A percentile compares a stretch with the other conserved stretches of the same genome.
Conservation (phyloP, 2,329 filamentous ascomycete species). For the Drechslerella dactyloides region DNA sequence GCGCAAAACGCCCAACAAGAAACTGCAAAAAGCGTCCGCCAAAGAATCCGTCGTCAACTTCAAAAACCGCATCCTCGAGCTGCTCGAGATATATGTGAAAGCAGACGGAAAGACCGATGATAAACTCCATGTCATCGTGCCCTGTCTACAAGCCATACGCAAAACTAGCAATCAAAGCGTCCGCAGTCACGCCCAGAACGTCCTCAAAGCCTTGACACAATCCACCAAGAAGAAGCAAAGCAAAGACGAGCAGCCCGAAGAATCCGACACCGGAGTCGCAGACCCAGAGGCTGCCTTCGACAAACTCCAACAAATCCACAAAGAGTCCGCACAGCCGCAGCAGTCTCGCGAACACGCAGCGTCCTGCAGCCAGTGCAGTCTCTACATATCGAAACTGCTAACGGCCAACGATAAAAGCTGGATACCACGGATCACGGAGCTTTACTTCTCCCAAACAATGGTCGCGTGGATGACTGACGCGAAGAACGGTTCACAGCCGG, state of each 20-base stretch:
- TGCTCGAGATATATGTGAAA: slow-evolving; percentile 83
- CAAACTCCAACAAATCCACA: slow-evolving; percentile 24
- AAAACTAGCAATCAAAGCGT: slow-evolving; percentile 30
- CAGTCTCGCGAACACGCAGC: slow-evolving; percentile 33
- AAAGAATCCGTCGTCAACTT: slow-evolving; percentile 90
- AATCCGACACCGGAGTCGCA: slow-evolving; percentile 8
- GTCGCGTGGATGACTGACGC: slow-evolving; percentile 33
- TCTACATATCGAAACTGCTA: slow-evolving; percentile 36
- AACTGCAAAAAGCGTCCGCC: slow-evolving; percentile 84
- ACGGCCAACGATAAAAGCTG: slow-evolving; percentile 24
- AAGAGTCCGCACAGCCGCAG: slow-evolving; percentile 23
- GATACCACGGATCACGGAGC: slow-evolving; percentile 20
- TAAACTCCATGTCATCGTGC: slow-evolving; percentile 32
- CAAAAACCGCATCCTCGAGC: slow-evolving; percentile 89
- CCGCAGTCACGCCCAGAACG: slow-evolving; percentile 23
- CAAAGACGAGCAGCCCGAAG: slow-evolving; percentile 32
- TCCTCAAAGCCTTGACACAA: slow-evolving; percentile 33
- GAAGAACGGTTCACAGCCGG: slow-evolving; percentile 35
- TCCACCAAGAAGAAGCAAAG: slow-evolving; percentile 34
- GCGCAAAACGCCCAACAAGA: slow-evolving; percentile 70
- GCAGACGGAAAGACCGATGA: slow-evolving; percentile 63
- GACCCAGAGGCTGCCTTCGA: slow-evolving; percentile 30
- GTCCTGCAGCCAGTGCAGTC: slow-evolving; percentile 42
- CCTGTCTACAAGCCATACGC: slow-evolving; percentile 36
- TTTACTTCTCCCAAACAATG: slow-evolving; percentile 44